Evolutionary conservation across 1,139 yeast genomes (phyloP).

Genomic region (Casaregolazyma suthepensis): DNA sequence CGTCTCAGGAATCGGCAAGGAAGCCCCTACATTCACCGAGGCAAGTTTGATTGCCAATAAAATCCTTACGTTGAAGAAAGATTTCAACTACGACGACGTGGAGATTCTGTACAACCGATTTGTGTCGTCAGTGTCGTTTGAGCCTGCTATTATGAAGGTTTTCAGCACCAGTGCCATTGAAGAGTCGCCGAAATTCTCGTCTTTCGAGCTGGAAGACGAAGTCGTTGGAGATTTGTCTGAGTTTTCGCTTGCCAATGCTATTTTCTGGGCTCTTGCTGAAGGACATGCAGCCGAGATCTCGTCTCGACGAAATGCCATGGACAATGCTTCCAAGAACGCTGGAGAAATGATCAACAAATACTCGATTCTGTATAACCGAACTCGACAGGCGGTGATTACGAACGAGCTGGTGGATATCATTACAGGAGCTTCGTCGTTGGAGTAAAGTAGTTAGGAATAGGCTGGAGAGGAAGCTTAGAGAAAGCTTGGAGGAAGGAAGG

Average conservation of each 20-base stretch:
- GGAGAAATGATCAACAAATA: constrained; percentile 96
- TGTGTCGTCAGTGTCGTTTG: constrained; percentile 81
- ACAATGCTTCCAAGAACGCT: constrained; percentile 98
- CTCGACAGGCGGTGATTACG: constrained; percentile 99
- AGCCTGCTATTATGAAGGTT: constrained; percentile 67
- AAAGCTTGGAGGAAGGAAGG: too few relatives aligned
- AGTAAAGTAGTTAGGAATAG: too few relatives aligned
- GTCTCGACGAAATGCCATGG: constrained; percentile 99
- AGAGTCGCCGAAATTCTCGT: constrained; percentile 79
- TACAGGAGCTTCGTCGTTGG: constrained; percentile 99
- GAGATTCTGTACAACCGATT: constrained; percentile 86
- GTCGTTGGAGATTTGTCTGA: constrained; percentile 52
- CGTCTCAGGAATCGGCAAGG: constrained; percentile 90
- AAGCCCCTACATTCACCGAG: constrained; percentile 90
- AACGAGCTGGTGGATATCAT: constrained; percentile 98
- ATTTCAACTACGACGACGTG: constrained; percentile 55
- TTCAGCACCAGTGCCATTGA: constrained; percentile 69
- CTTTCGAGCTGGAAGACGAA: constrained; percentile 78
- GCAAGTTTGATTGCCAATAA: constrained; percentile 86
- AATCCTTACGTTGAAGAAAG: constrained; percentile 48
- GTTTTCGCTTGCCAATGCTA: constrained; percentile 84
- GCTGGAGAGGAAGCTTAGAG: too few relatives aligned
- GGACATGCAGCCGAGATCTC: constrained; percentile 98
- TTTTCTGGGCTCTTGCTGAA: constrained; percentile 90
- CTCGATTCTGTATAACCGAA: constrained; percentile 97